Conservation (phyloP, 2,329 filamentous ascomycete genomes). For the Diaporthe ilicicola region DNA sequence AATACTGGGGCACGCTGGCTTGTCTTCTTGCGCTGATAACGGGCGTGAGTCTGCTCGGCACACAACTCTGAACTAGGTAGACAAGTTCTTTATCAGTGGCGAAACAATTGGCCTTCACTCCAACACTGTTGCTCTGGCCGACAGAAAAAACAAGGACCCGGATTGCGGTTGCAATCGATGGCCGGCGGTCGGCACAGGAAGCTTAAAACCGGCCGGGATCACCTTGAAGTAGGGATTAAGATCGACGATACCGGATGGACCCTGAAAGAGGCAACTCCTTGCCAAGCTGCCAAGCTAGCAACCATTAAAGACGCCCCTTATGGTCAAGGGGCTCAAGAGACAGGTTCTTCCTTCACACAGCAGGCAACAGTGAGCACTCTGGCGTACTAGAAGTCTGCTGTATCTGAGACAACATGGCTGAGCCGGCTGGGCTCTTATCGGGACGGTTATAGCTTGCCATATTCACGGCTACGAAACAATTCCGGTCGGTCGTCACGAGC, state of each 20-base stretch:
- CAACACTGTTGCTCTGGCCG: neutral
- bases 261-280: conserved; percentile 2
- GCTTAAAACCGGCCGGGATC: neutral
- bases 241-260: conserved; percentile 3
- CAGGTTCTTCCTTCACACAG: neutral
- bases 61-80: neutral
- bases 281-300: conserved; percentile 9
- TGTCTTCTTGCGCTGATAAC: neutral
- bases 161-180: neutral
- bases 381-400: neutral
- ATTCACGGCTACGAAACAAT: neutral
- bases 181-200: conserved; percentile 15
- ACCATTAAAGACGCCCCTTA: conserved; percentile 4
- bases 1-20: no score
- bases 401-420: neutral
- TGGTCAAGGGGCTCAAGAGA: neutral
- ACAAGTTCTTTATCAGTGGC: neutral
- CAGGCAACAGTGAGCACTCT: neutral
- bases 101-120: neutral
- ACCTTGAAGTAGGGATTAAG: neutral
- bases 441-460: neutral
- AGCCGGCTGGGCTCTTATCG: neutral
- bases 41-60: neutral
- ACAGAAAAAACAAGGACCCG: neutral
- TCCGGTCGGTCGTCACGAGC: neutral